Evolutionary conservation across 2,329 filamentous ascomycete species (phyloP), one percentile per base, ranked within the genome.

Genomic region (Sphaerulina vaccinii): DNA sequence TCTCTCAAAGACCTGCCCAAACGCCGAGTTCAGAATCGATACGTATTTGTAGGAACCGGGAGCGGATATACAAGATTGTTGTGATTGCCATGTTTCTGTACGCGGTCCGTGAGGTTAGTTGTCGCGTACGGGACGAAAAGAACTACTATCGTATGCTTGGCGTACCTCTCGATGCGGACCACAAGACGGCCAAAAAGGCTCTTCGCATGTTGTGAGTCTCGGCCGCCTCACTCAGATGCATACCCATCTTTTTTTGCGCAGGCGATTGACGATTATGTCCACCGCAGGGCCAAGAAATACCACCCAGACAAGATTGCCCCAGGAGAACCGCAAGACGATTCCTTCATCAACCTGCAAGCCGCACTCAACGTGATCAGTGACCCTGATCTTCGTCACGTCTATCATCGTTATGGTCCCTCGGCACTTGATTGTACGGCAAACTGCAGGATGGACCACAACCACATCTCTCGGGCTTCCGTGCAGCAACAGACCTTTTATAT

Each of bases 121-220:
- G 37, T 40, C 9, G 18, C n/a, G 19, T 40, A 40, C 19, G 21
- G 6, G 19, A 13, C 9, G 15, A 40, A 40, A 7, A 13, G 19
- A 40, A 40, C 37, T 40, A 40, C 37, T 40, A 40, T 19, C n/a
- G 19, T 18, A 16, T 22, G 18, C 37, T 40, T 19, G 37, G 37
- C 37, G 18, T 40, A 16, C n/a, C 37, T 40, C 37, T 16, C 2
- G 19, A 19, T 19, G 37, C 37, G 18, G 37, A 40, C 10, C 15
- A 40, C 5, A 40, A 19, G 19, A 40, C 3, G 37, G 37, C 19
- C n/a, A 40, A 40, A 22, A 16, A n/a, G 37, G 37, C 37, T 11
- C 21, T 40, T 22, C 37, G 37, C 9, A 40, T 40, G 15, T 9
- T 40, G 37, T 40, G 21, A 11, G 18, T 40, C 3, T 40, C n/a